Evolutionary conservation across 331 rosid species (phyloP).

Genomic region (Quercus tomentella): DNA sequence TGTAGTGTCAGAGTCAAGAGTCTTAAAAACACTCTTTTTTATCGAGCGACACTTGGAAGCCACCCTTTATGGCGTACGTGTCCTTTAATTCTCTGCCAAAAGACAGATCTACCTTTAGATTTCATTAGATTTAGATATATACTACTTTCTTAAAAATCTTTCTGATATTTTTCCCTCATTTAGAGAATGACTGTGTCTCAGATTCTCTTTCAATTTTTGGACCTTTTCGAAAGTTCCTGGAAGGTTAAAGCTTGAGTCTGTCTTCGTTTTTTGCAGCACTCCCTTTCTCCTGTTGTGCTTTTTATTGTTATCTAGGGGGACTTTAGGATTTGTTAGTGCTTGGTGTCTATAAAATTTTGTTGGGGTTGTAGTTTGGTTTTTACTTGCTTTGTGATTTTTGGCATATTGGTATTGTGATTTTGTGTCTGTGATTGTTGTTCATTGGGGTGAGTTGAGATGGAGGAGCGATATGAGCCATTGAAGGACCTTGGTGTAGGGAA

Average conservation of each 20-base stretch:
- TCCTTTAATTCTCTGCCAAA: not conserved
- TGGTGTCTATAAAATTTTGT: not conserved
- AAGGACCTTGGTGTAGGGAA: conserved; percentile 87
- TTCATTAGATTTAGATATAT: no score
- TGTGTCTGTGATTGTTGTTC: conserved; percentile 1
- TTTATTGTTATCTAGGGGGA: not conserved
- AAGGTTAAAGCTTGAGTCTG: not conserved
- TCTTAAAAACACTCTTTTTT: not conserved
- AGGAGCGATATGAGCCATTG: conserved; percentile 66
- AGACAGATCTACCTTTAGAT: not conserved
- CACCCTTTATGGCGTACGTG: conserved; percentile 8
- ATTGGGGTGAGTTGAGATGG: conserved; percentile 49
- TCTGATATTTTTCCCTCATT: not conserved
- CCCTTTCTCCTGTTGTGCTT: not conserved
- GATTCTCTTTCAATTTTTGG: not conserved
- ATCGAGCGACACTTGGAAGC: conserved; percentile 22
- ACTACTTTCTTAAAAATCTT: not conserved
- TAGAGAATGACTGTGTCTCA: not conserved
- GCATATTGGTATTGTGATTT: not conserved
- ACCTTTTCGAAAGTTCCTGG: not conserved
- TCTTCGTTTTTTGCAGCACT: not conserved
- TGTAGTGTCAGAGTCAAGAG: not conserved
- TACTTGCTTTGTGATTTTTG: not conserved
- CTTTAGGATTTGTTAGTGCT: not conserved
- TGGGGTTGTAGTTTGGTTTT: not conserved